A percentile compares a stretch with the other conserved stretches of the same genome.
Conservation (phyloP, 805 yeast genomes). For the Isabelozyma heimii region DNA sequence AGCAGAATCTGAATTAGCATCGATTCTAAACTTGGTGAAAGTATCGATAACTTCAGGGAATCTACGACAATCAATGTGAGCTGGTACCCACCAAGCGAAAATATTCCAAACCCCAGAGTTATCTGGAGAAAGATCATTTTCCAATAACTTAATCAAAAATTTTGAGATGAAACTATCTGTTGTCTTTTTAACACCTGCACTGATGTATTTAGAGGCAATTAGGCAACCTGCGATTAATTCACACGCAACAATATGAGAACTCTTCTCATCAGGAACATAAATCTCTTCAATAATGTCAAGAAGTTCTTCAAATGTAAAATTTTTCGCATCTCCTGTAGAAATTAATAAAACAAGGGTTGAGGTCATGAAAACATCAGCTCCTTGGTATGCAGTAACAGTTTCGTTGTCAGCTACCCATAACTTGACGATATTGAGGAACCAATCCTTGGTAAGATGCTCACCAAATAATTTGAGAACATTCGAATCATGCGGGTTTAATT, state of each 20-base stretch:
- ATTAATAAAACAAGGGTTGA: constrained; percentile 48
- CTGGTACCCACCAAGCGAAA: constrained; percentile 70
- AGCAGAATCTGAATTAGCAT: constrained; percentile 56
- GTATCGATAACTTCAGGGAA: constrained; percentile 48
- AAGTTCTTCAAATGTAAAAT: constrained; percentile 50
- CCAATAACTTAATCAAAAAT: constrained; percentile 47
- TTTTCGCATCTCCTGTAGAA: constrained; percentile 40
- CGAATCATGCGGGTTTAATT: constrained; percentile 42
- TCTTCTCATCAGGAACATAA: constrained; percentile 66
- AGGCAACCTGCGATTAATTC: constrained; percentile 70
- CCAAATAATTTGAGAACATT: constrained; percentile 44
- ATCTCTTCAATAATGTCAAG: constrained; percentile 46
- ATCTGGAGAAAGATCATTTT: constrained; percentile 68
- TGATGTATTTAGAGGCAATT: constrained; percentile 45
- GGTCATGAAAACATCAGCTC: constrained; percentile 59
- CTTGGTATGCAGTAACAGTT: constrained; percentile 62
- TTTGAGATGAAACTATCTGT: constrained; percentile 47
- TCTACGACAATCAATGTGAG: constrained; percentile 66
- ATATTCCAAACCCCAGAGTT: constrained; percentile 72
- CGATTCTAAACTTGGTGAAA: constrained; percentile 47
- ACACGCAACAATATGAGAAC: constrained; percentile 70
- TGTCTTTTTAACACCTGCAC: constrained; percentile 21
- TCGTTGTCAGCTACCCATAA: constrained; percentile 68
- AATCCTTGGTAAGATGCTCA: constrained; percentile 45
- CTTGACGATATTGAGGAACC: constrained; percentile 54